phyloP scores from a whole-genome alignment of 805 yeast genomes.

The Torulaspora delbrueckii region DNA sequence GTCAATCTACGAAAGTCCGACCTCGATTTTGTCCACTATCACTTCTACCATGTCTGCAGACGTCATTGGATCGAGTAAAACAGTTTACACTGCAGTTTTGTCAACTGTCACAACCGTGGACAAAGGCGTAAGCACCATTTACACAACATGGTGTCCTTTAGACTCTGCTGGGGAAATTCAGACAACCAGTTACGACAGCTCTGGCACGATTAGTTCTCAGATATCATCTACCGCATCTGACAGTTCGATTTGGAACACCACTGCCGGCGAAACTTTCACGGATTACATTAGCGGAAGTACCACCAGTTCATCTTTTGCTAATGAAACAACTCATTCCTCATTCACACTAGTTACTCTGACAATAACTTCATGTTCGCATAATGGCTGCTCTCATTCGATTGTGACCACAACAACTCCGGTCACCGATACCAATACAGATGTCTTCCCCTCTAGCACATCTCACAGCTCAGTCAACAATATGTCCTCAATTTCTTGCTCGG shows the following conservation, averaged over 20 bases:
- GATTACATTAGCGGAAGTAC: background rate
- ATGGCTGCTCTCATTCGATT: background rate
- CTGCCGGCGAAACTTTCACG: background rate
- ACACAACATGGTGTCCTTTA: constrained; percentile 39
- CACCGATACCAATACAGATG: no score
- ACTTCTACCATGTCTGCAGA: background rate
- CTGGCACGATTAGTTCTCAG: background rate
- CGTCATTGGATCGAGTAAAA: background rate
- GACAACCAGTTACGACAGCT: background rate
- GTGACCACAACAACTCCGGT: background rate
- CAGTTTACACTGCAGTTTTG: constrained; percentile 1
- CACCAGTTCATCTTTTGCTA: background rate
- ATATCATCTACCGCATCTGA: background rate
- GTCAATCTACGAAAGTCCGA: background rate
- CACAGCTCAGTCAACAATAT: background rate
- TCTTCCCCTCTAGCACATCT: background rate
- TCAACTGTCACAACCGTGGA: constrained; percentile 8
- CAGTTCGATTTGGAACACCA: background rate
- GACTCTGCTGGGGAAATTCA: background rate
- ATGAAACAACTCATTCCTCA: background rate
- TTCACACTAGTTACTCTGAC: constrained; percentile 2
- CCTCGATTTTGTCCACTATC: background rate
- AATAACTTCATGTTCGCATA: constrained; percentile 1
- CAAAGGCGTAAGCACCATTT: constrained; percentile 18
- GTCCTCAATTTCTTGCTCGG: background rate